Base-by-base conservation (phyloP, 2,329 filamentous ascomycete species). In the Hirsutella rhossiliensis region DNA sequence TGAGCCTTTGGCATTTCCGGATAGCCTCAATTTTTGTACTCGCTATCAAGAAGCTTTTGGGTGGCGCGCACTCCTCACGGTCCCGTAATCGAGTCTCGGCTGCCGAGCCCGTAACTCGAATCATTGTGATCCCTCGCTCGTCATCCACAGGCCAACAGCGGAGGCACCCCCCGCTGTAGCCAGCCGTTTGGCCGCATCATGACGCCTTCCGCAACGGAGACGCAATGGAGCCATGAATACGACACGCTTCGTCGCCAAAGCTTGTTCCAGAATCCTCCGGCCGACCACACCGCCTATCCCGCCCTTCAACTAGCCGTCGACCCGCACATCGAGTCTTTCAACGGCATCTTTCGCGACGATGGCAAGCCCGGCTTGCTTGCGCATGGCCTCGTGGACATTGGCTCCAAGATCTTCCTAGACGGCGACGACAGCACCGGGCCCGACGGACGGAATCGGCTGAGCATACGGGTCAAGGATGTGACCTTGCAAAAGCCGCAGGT, bases 271-370 rank as follows among this genome's bases (percentile, higher is more conserved):
- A 82, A 94, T 53, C 90, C 92, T 17, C 90, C 92, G 0, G 83
- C 78, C 57, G 89, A 97, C 60, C 83, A 79, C 54, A 84, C 84
- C 11, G 87, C 90, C 47, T 97, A 94, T 59, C 92, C 92, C 13
- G 76, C 84, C 19, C 78, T 98, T 40, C 83, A 89, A 55, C 76
- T 77, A 48, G 86, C 90, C n/a, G 81, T 97, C 47, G 75, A 85
- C 52, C 92, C 92, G 41, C 92, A 98, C 64, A 84, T 97, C 55
- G 82, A 96, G 57, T 92, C 92, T 7, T 98, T 96, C 77, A 95
- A 98, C 69, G 81, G 81, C 43, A 73, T 97, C 40, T 94, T 96
- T 60, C 77, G 80, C 29, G 71, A 75, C 46, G 75, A 82, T 63
- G 87, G 85, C 41, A 65, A 63, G 50, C 62, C 60, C 13, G 63